Conservation (phyloP, 2,329 filamentous ascomycete species). For the Colletotrichum eleusines region DNA sequence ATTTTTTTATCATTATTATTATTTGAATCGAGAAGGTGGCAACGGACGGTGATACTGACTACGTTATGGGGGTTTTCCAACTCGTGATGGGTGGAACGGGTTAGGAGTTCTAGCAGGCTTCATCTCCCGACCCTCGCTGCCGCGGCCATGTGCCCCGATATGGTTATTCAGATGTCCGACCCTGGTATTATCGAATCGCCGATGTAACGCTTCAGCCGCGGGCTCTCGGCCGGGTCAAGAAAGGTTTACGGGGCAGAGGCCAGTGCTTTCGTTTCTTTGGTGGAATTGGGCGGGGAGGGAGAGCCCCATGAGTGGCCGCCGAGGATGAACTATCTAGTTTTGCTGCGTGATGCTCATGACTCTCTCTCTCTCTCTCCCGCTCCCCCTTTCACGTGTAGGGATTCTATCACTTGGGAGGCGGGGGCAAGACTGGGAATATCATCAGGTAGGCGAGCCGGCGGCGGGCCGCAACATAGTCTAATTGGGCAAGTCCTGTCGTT, state of each 20-base stretch:
- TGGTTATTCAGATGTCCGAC: neutral
- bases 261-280: neutral
- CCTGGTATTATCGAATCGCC: conserved; percentile 10
- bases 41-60: neutral
- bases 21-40: conserved; percentile 34
- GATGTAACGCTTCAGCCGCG: conserved; percentile 4
- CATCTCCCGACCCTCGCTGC: conserved; percentile 14
- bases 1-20: no score
- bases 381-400: neutral
- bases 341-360: neutral
- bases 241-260: neutral
- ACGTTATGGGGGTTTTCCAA: neutral
- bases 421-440: neutral
- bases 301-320: neutral
- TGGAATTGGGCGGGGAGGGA: no score
- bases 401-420: neutral
- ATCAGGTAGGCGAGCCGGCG: neutral
- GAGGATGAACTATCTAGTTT: no score
- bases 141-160: conserved; percentile 7
- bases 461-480: no score
- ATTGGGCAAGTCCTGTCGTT: neutral
- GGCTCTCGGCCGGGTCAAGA: neutral
- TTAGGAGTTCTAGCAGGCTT: neutral
- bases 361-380: neutral
- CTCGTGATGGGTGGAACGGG: conserved; percentile 25